Percentiles rank a stretch among this genome's conserved stretches.
These are phyloP conservation scores for Coelastrella sp. DNA, from an alignment of 139 green algal genomes.

Conservation along the genomic window DNA sequence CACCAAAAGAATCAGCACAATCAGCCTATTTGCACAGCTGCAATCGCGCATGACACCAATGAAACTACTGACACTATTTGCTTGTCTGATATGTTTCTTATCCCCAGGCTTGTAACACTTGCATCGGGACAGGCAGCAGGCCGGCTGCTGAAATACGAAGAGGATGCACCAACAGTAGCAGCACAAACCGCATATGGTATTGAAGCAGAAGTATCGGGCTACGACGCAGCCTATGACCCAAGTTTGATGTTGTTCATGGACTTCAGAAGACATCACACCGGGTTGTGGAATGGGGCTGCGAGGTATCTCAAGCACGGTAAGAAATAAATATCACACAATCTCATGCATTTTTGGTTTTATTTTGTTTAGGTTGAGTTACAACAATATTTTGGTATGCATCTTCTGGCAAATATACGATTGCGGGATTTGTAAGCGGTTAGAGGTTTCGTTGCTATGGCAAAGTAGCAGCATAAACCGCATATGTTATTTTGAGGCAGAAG, in stretches of 20 bases:
- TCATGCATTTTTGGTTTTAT: not conserved
- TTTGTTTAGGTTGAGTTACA: not conserved
- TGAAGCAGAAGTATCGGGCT: constrained; percentile 79
- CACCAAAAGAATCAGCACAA: too few relatives aligned
- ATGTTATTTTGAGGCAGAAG: constrained; percentile 85
- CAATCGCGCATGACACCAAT: too few relatives aligned
- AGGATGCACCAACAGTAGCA: constrained; percentile 78
- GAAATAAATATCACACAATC: not conserved
- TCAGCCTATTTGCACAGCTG: too few relatives aligned
- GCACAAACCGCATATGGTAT: constrained; percentile 96
- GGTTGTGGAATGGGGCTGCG: constrained; percentile 68
- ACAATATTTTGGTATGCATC: too few relatives aligned
- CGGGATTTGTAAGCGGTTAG: too few relatives aligned
- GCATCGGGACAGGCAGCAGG: constrained; percentile 88
- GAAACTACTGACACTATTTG: too few relatives aligned
- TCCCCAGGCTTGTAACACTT: constrained; percentile 80
- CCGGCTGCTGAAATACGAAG: constrained; percentile 90
- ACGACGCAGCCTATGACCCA: constrained; percentile 71
- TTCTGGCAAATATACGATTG: too few relatives aligned
- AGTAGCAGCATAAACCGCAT: constrained; percentile 92
- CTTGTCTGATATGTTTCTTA: too few relatives aligned
- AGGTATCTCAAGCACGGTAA: constrained; percentile 39
- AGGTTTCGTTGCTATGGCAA: too few relatives aligned
- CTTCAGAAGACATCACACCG: constrained; percentile 87
- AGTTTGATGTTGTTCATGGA: constrained; percentile 92